Percentiles rank a stretch among this genome's conserved stretches.
Evolutionary conservation across 2,329 filamentous ascomycete species (phyloP).

Genomic region (Diplodia seriata): DNA sequence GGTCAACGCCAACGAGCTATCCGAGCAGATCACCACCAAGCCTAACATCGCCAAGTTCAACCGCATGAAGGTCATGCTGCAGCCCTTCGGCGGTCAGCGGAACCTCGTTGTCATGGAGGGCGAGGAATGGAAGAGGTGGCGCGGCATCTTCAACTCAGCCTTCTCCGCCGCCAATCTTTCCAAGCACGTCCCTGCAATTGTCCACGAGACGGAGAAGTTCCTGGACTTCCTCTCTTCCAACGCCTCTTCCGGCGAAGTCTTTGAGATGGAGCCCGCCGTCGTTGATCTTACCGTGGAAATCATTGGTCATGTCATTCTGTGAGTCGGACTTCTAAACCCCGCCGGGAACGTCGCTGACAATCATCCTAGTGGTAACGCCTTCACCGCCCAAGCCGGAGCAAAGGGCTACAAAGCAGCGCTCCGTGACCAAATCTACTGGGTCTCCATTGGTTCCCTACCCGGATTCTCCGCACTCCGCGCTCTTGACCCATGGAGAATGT

Average conservation of each 20-base stretch:
- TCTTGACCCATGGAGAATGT: constrained; percentile 2
- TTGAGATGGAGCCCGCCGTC: constrained; percentile 24
- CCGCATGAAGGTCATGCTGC: not conserved
- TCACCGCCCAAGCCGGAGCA: not conserved
- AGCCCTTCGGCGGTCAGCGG: constrained; percentile 7
- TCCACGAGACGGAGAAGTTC: constrained; percentile 38
- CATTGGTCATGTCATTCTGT: constrained; percentile 31
- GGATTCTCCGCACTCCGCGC: not conserved
- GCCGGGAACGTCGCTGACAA: constrained; percentile 30
- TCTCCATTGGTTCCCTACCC: not conserved
- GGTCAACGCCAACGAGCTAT: not conserved
- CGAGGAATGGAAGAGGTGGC: constrained; percentile 38
- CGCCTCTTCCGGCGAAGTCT: constrained; percentile 13
- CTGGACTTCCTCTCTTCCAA: constrained; percentile 14
- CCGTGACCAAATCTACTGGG: constrained; percentile 14
- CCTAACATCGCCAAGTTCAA: constrained; percentile 4
- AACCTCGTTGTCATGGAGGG: constrained; percentile 35
- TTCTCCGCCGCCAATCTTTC: constrained; percentile 38
- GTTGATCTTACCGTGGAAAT: constrained; percentile 31
- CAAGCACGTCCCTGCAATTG: constrained; percentile 36
- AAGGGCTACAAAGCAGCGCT: constrained; percentile 6
- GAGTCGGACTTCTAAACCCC: constrained; percentile 39
- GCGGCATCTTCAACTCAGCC: constrained; percentile 38
- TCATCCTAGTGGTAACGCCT: not conserved
- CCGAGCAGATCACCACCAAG: constrained; percentile 14